phyloP scores from a whole-genome alignment of 2,329 filamentous ascomycete species.

The Pseudocercospora fuligena region DNA sequence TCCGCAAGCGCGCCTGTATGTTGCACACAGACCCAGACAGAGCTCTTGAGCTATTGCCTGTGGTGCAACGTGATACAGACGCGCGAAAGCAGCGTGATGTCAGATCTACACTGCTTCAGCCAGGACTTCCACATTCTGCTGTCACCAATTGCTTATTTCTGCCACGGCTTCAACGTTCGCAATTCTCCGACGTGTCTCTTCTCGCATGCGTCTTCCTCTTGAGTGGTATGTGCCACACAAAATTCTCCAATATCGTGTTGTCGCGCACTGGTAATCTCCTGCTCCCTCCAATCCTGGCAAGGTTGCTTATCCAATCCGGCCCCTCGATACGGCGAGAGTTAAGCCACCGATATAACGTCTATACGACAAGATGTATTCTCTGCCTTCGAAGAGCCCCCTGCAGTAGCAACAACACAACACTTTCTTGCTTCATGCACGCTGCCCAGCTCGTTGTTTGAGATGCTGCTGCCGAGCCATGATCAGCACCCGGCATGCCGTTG shows the following conservation, averaged over 20 bases:
- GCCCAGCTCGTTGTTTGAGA: conserved; percentile 3
- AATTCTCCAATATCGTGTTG: not conserved
- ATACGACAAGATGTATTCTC: not conserved
- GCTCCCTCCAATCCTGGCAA: not conserved
- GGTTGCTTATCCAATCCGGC: not conserved
- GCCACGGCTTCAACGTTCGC: not conserved
- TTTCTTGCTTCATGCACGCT: not conserved
- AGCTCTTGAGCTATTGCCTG: conserved; percentile 16
- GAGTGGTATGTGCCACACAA: not conserved
- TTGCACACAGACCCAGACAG: not conserved
- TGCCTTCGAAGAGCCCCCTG: not conserved
- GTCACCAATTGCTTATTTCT: not conserved
- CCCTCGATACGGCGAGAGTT: not conserved
- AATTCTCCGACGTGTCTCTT: conserved; percentile 1
- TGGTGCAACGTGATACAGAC: conserved; percentile 15
- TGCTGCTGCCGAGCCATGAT: not conserved
- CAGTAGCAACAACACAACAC: not conserved
- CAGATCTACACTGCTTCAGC: conserved; percentile 16
- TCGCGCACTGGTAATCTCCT: not conserved
- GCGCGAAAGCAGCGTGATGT: conserved; percentile 17
- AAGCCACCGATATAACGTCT: not conserved
- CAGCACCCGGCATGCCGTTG: not conserved
- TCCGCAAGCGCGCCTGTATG: conserved; percentile 1
- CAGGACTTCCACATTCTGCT: conserved; percentile 12
- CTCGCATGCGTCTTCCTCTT: conserved; percentile 4